Base-by-base conservation (phyloP, 2,329 filamentous ascomycete genomes). In the Ceratocystis diversiconidia region DNA sequence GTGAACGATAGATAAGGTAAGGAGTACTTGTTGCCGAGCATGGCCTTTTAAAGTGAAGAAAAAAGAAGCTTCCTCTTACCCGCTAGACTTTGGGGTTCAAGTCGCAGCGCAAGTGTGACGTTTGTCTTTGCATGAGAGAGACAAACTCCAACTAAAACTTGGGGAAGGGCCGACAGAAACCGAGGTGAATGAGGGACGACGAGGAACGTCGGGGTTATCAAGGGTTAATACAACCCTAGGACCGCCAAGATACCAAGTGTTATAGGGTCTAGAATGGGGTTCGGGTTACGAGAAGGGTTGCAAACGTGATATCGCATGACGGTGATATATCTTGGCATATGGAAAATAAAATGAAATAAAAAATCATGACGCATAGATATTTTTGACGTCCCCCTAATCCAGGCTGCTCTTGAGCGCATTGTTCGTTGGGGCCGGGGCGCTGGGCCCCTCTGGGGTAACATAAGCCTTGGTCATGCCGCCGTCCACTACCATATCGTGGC, bases 401-500 rank as follows among this genome's bases (percentile, higher is more conserved):
- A 69, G 62, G n/a, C 41, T 52, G 17, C 43, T 73, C 76, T 80
- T 83, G 67, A 71, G 69, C n/a, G 82, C 82, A 70, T 85, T 85
- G 76, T 86, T 88, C 68, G 75, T 73, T 2, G 85, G 85, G 4
- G 80, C 79, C 10, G 77, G 70, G 0, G 78, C 70, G 7, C 68
- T 60, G 1, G 67, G 50, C 1, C 70, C 70, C 52, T 71, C 70
- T 4, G 69, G 52, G 8, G 71, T 71, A 32, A 79, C 70, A 25
- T 71, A 71, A 41, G 70, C 82, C 76, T 80, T 87, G 52, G 81
- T 85, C 82, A 89, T 82, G 50, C 85, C 86, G 65, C 86, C 86
- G 71, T 89, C 86, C 25, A 89, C 85, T 7, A 87, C 80, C 72
- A 89, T 87, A 72, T 89, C 87, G 61, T 68, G 83, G 5, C 85